These are phyloP conservation scores for Kurtzmaniella cleridarum DNA, from an alignment of 805 yeast genomes.

Conservation along the genomic window DNA sequence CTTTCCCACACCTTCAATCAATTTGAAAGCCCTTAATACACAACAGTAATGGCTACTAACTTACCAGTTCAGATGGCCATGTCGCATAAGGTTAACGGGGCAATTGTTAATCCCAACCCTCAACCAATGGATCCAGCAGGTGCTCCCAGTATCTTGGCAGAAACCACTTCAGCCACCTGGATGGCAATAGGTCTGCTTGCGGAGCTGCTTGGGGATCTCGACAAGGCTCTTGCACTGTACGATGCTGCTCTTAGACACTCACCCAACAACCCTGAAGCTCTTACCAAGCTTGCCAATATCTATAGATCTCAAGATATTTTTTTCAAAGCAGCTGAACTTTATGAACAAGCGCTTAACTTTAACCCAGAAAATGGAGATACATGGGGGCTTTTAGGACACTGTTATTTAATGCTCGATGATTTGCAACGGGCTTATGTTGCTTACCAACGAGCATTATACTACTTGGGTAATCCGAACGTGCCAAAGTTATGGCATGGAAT, in stretches of 20 bases:
- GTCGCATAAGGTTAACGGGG: slow-evolving; percentile 11
- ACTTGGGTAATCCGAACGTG: slow-evolving; percentile 86
- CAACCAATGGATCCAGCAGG: slow-evolving; percentile 7
- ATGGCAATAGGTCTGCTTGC: slow-evolving; percentile 84
- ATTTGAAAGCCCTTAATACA: slow-evolving; percentile 12
- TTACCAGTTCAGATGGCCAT: slow-evolving; percentile 18
- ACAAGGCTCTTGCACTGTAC: slow-evolving; percentile 82
- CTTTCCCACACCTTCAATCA: slow-evolving; percentile 1
- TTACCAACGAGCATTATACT: slow-evolving; percentile 91
- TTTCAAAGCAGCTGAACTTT: slow-evolving; percentile 90
- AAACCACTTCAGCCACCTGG: slow-evolving; percentile 81
- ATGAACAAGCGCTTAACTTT: slow-evolving; percentile 77
- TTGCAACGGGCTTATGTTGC: slow-evolving; percentile 93
- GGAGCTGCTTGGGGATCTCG: slow-evolving; percentile 82
- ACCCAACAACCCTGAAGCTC: slow-evolving; percentile 80
- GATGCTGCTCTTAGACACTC: slow-evolving; percentile 83
- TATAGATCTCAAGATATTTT: slow-evolving; percentile 87
- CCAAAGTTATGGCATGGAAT: slow-evolving; percentile 99
- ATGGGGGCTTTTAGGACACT: slow-evolving; percentile 96
- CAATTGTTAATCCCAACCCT: slow-evolving; percentile 8
- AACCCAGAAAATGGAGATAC: slow-evolving; percentile 90
- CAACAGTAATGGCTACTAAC: slow-evolving; percentile 15
- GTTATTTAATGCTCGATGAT: slow-evolving; percentile 95
- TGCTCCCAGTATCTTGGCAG: slow-evolving; percentile 18
- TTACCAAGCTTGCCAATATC: slow-evolving; percentile 81